Base-by-base conservation (phyloP, 2,329 filamentous ascomycete species). In the Fusarium pilosicola region DNA sequence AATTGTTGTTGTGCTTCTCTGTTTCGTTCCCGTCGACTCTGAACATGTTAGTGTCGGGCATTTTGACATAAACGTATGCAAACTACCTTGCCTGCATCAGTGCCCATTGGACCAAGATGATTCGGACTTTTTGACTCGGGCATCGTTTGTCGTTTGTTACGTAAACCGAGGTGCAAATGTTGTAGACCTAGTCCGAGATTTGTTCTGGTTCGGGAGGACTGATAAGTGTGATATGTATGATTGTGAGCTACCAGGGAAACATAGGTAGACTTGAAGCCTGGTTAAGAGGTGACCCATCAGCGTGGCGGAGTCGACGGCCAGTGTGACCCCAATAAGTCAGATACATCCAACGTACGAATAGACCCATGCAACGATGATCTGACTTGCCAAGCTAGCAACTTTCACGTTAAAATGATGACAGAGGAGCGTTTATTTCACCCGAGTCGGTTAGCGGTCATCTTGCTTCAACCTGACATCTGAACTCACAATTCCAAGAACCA, bases 1-100 rank as follows among this genome's bases (percentile, higher is more conserved):
- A 69, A 69, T 13, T 69, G 66, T 7, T 69, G 58, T 3, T 69
- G 66, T 13, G 66, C 66, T 46, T 69, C 51, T 44, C 65, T 49
- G n/a, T 69, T 69, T n/a, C 66, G 44, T 32, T 69, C 66, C 7
- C 66, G 28, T 1, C 66, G 65, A 7, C 24, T 69, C 66, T 69
- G 26, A 7, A 22, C 2, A 5, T 15, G 14, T 68, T 61, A 68
- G 54, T 6, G 4, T 26, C 14, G 17, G 30, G 24, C 18, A 5
- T 6, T 4, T 17, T 46, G 18, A 57, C 34, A 15, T 57, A 64
- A 69, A 13, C 18, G 1, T 7, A 1, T 38, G 15, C 28, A 41
- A 46, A 11, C 18, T 14, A 69, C 66, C 24, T 65, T 69, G n/a
- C 51, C 18, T n/a, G 51, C 34, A 13, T 70, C 44, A 10, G n/a